Conservation (phyloP, 768 basidiomycete species). For the Neoboletus subvelutipes region DNA sequence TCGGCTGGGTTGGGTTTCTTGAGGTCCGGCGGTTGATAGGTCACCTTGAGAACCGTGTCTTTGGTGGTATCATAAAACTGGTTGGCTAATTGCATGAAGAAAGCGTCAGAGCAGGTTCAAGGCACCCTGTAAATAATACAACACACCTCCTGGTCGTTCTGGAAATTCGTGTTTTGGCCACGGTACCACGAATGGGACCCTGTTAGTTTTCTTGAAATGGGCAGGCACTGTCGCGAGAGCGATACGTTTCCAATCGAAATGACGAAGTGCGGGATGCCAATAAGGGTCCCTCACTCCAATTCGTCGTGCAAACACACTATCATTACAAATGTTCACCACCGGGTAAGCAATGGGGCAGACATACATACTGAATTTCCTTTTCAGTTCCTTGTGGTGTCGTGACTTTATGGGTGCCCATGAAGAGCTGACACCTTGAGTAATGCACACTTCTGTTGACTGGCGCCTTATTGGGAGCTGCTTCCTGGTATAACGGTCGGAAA, state of each 20-base stretch:
- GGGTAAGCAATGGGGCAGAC: background rate
- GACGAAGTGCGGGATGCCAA: slow-evolving; percentile 54
- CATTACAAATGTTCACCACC: slow-evolving; percentile 1
- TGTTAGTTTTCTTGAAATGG: slow-evolving; percentile 36
- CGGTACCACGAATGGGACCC: slow-evolving; percentile 48
- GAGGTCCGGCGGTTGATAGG: slow-evolving; percentile 63
- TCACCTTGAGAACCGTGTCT: slow-evolving; percentile 63
- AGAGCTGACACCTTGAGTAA: slow-evolving; percentile 81
- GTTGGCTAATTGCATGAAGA: slow-evolving; percentile 24
- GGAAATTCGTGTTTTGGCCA: slow-evolving; percentile 63
- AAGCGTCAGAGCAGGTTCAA: slow-evolving; percentile 8
- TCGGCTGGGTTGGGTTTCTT: slow-evolving; percentile 37
- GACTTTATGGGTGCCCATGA: slow-evolving; percentile 58
- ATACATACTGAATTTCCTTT: slow-evolving; percentile 46
- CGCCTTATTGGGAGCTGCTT: slow-evolving; percentile 22
- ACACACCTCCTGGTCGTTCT: slow-evolving; percentile 34
- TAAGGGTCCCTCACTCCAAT: slow-evolving; percentile 57
- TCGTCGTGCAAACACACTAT: slow-evolving; percentile 77
- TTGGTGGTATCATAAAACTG: slow-evolving; percentile 61
- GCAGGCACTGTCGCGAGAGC: slow-evolving; percentile 67
- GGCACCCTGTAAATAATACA: background rate
- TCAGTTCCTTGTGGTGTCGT: slow-evolving; percentile 32
- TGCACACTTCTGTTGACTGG: slow-evolving; percentile 45
- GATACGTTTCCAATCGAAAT: slow-evolving; percentile 72
- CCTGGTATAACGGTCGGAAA: slow-evolving; percentile 15